These are phyloP conservation scores for Neopestalotiopsis sp. DNA, from an alignment of 2,329 filamentous ascomycete species.

Conservation along the genomic window DNA sequence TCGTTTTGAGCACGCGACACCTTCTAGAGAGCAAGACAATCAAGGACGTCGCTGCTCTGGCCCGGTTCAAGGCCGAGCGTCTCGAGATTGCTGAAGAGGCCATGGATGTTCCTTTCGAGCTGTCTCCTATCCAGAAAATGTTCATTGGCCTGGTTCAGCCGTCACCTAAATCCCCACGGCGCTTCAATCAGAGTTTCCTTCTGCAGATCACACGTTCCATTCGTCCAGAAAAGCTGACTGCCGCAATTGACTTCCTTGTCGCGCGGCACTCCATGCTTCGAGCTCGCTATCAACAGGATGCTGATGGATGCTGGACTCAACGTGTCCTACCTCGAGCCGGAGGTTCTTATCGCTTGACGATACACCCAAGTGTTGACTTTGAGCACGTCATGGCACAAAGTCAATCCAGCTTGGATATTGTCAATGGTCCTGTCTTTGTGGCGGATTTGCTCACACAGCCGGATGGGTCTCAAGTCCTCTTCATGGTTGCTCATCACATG, in stretches of 20 bases:
- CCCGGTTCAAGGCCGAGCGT: background rate
- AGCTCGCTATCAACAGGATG: slow-evolving; percentile 34
- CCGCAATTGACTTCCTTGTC: background rate
- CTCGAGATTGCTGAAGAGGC: slow-evolving; percentile 1
- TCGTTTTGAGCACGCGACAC: slow-evolving; percentile 3
- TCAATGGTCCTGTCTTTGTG: slow-evolving; percentile 32
- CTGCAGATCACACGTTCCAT: background rate
- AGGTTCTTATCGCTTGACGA: background rate
- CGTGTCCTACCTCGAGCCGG: background rate
- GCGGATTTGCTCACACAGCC: slow-evolving; percentile 28
- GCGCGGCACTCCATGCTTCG: slow-evolving; percentile 36
- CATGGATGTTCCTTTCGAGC: background rate
- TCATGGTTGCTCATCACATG: slow-evolving; percentile 43
- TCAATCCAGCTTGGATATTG: slow-evolving; percentile 26
- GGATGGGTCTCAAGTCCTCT: slow-evolving; percentile 31
- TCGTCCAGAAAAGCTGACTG: background rate
- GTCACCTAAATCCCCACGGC: background rate
- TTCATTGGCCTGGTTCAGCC: slow-evolving; percentile 1
- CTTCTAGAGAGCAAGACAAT: slow-evolving; percentile 13
- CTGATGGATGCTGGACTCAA: background rate
- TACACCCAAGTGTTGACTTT: background rate
- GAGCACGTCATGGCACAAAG: background rate
- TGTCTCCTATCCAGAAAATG: slow-evolving; percentile 17
- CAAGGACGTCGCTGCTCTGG: background rate
- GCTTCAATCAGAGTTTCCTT: slow-evolving; percentile 18